Conservation (phyloP, 2,329 filamentous ascomycete genomes). For the Madurella mycetomatis region DNA sequence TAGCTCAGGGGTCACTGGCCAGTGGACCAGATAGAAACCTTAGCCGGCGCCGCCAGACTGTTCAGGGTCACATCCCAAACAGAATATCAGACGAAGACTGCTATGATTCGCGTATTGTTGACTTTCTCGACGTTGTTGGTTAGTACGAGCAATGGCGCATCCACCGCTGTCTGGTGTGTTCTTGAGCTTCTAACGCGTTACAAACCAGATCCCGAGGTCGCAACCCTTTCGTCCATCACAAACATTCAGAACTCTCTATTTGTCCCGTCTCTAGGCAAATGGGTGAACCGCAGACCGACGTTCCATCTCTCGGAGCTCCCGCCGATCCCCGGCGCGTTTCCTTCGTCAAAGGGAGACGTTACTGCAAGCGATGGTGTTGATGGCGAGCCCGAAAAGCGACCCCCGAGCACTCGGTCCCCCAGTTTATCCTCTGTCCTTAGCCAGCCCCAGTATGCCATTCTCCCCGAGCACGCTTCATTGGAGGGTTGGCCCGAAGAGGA, state of each 20-base stretch:
- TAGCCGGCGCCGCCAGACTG: slow-evolving; percentile 6
- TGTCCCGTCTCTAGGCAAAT: slow-evolving; percentile 71
- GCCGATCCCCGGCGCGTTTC: slow-evolving; percentile 20
- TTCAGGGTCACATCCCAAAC: not conserved
- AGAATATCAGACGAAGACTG: slow-evolving; percentile 13
- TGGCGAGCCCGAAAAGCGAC: slow-evolving; percentile 23
- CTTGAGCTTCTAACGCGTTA: not conserved
- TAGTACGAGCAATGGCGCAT: not conserved
- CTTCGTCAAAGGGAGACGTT: slow-evolving; percentile 25
- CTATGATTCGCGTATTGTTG: slow-evolving; percentile 30
- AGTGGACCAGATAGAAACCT: not conserved
- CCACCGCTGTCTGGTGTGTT: not conserved
- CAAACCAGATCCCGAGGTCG: slow-evolving; percentile 69
- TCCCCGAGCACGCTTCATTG: slow-evolving; percentile 68
- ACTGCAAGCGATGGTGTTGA: slow-evolving; percentile 10
- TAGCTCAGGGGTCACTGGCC: not conserved
- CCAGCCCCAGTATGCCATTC: slow-evolving; percentile 70
- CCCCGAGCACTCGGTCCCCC: slow-evolving; percentile 25
- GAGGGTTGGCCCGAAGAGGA: slow-evolving; percentile 73
- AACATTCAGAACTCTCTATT: slow-evolving; percentile 91
- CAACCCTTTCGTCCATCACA: slow-evolving; percentile 76
- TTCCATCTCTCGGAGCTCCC: slow-evolving; percentile 62
- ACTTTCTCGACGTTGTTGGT: slow-evolving; percentile 31
- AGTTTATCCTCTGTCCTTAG: slow-evolving; percentile 66
- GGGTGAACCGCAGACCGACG: slow-evolving; percentile 72